phyloP scores from a whole-genome alignment of 2,329 filamentous ascomycete species.

The Triangularia setosa region DNA sequence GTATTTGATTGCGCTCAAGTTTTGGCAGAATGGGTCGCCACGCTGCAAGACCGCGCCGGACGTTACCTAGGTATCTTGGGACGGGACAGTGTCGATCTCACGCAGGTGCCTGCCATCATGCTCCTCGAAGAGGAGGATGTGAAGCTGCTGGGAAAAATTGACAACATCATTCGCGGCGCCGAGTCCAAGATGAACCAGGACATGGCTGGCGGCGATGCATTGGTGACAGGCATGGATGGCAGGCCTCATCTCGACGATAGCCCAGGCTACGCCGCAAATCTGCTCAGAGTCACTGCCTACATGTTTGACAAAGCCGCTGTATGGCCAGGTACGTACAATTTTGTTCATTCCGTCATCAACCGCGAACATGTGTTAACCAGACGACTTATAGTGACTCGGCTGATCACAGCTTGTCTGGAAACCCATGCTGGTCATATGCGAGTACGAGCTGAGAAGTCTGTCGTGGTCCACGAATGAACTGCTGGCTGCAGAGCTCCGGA shows the following conservation, averaged over 20 bases:
- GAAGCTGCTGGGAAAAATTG: slow-evolving; percentile 77
- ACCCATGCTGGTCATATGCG: slow-evolving; percentile 51
- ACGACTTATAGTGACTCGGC: slow-evolving; percentile 41
- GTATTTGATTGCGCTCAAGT: slow-evolving; percentile 93
- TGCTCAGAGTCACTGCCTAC: slow-evolving; percentile 78
- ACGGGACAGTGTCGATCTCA: slow-evolving; percentile 72
- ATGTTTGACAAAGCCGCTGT: slow-evolving; percentile 86
- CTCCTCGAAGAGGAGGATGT: slow-evolving; percentile 88
- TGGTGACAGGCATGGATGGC: slow-evolving; percentile 43
- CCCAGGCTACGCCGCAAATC: slow-evolving; percentile 77
- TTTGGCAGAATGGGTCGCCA: slow-evolving; percentile 88
- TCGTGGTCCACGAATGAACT: slow-evolving; percentile 38
- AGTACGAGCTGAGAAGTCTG: slow-evolving; percentile 50
- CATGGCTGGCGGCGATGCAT: slow-evolving; percentile 45
- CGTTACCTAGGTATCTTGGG: slow-evolving; percentile 83
- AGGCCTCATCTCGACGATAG: slow-evolving; percentile 51
- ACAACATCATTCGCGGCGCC: slow-evolving; percentile 70
- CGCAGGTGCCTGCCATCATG: slow-evolving; percentile 81
- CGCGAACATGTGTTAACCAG: slow-evolving; percentile 14
- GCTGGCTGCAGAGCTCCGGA: neutral
- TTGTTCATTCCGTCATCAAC: neutral
- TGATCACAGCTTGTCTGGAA: slow-evolving; percentile 54
- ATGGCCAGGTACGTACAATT: slow-evolving; percentile 68
- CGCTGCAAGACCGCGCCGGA: slow-evolving; percentile 90
- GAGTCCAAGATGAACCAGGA: slow-evolving; percentile 73